Evolutionary conservation across 192 early-diverging fungal species (phyloP).

Genomic region (Gamsiella multidivaricata): DNA sequence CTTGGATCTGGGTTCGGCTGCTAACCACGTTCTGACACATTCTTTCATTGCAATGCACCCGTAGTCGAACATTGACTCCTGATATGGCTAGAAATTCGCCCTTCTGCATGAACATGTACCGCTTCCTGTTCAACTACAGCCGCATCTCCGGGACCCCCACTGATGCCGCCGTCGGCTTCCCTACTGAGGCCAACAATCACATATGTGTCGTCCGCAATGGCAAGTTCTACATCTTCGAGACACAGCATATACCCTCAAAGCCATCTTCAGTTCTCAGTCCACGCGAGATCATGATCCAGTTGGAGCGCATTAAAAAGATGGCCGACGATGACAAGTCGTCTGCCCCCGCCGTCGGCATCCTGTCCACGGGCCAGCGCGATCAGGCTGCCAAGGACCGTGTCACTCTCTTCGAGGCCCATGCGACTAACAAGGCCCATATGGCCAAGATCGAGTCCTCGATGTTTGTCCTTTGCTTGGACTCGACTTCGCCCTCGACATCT

Average conservation of each 20-base stretch:
- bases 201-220: constrained; percentile 80
- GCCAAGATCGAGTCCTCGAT: constrained; percentile 77
- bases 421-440: constrained; percentile 70
- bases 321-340: constrained; percentile 62
- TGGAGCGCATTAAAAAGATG: constrained; percentile 72
- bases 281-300: constrained; percentile 63
- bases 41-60: neutral
- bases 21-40: no score
- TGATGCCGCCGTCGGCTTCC: constrained; percentile 74
- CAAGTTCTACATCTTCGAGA: constrained; percentile 79
- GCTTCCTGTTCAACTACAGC: constrained; percentile 84
- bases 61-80: constrained; percentile 70
- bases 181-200: constrained; percentile 74
- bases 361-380: constrained; percentile 66
- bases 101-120: constrained; percentile 88
- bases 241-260: constrained; percentile 58
- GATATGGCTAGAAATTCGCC: constrained; percentile 76
- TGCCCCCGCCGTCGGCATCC: constrained; percentile 65
- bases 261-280: constrained; percentile 48
- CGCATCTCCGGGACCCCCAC: constrained; percentile 75
- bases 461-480: constrained; percentile 85
- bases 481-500: constrained; percentile 72
- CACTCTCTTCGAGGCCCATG: constrained; percentile 66
- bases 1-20: no score
- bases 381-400: constrained; percentile 66